Percentiles rank a stretch among this genome's conserved stretches.
These are phyloP conservation scores for Camellia granthamiana DNA, from an alignment of 148 eudicot species.

Conservation along the genomic window DNA sequence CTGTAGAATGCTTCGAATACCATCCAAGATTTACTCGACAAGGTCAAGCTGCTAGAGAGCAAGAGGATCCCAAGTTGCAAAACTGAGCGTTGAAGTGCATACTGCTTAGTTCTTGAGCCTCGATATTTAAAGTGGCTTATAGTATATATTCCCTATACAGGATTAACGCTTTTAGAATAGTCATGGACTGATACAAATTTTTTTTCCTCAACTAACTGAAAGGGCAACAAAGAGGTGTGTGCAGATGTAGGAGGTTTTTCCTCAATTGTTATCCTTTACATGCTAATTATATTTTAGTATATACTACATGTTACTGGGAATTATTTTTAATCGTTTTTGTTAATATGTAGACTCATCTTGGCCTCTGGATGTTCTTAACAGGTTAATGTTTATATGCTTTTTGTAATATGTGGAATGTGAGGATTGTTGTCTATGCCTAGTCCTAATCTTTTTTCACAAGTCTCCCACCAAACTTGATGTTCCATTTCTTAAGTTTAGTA, in stretches of 20 bases:
- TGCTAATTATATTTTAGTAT: not conserved
- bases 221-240: not conserved
- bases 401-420: too few species aligned
- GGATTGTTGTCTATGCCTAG: too few species aligned
- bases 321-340: not conserved
- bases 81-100: constrained; percentile 12
- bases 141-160: not conserved
- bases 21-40: constrained; percentile 39
- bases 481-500: too few species aligned
- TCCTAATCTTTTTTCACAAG: too few species aligned
- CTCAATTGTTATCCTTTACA: not conserved
- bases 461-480: too few species aligned
- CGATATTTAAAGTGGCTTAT: not conserved
- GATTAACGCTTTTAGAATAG: not conserved
- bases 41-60: constrained; percentile 29
- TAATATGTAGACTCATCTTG: too few species aligned
- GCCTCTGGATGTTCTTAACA: too few species aligned
- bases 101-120: not conserved
- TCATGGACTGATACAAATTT: not conserved
- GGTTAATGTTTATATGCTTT: too few species aligned
- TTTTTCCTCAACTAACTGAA: not conserved
- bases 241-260: not conserved
- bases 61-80: constrained; percentile 16
- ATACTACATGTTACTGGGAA: not conserved
- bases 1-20: constrained; percentile 44